These are phyloP conservation scores for Amanita rubescens DNA, from an alignment of 768 basidiomycete genomes.

Conservation along the genomic window DNA sequence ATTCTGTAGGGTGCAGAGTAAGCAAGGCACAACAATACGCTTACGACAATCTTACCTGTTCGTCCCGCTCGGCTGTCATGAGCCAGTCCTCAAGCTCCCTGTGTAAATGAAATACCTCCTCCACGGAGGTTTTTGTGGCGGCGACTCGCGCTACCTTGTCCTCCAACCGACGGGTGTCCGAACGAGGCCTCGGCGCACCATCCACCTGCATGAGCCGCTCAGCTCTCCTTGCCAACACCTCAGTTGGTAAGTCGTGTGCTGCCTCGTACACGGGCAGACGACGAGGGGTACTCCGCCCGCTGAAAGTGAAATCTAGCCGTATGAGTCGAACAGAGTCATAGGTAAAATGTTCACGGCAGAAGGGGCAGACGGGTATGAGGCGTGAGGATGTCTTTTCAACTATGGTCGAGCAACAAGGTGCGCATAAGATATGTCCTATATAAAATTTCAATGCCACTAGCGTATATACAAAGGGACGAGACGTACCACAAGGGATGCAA, in stretches of 20 bases:
- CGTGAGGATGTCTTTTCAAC: conserved; percentile 73
- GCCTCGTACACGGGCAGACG: conserved; percentile 45
- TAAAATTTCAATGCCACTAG: conserved; percentile 14
- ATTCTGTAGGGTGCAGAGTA: background rate
- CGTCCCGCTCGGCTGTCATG: conserved; percentile 48
- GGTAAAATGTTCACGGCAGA: conserved; percentile 74
- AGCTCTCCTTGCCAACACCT: conserved; percentile 36
- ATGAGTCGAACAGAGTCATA: conserved; percentile 63
- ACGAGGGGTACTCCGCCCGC: conserved; percentile 64
- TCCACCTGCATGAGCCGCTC: conserved; percentile 42
- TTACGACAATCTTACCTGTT: conserved; percentile 45
- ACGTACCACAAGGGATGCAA: conserved; percentile 75
- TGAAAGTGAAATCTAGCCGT: conserved; percentile 68
- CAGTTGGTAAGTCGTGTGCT: conserved; percentile 32
- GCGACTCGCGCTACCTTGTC: conserved; percentile 74
- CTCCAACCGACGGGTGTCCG: conserved; percentile 63
- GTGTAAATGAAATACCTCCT: conserved; percentile 73
- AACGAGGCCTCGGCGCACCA: conserved; percentile 34
- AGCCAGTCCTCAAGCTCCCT: conserved; percentile 77
- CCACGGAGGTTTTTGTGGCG: conserved; percentile 80
- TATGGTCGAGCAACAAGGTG: conserved; percentile 70
- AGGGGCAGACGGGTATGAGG: conserved; percentile 70
- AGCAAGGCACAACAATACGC: conserved; percentile 1
- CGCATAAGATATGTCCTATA: conserved; percentile 75
- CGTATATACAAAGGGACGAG: conserved; percentile 14